Evolutionary conservation across 1,139 yeast species (phyloP).

Genomic region (Blastobotrys persicus): DNA sequence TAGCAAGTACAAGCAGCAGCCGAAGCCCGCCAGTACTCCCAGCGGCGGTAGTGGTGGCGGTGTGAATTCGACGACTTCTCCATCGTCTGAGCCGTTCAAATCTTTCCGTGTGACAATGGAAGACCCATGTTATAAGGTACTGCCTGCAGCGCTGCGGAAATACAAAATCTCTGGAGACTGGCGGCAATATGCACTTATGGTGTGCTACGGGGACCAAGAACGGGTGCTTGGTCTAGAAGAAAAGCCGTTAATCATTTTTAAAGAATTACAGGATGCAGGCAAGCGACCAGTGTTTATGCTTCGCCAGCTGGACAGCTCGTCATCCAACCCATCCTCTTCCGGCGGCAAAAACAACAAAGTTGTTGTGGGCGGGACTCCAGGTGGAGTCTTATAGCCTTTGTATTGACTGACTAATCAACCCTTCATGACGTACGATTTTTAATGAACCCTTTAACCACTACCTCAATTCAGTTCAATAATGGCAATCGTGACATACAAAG

Average conservation of each 20-base stretch:
- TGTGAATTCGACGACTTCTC: background rate
- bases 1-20: background rate
- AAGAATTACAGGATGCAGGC: slow-evolving; percentile 83
- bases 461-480: background rate
- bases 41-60: background rate
- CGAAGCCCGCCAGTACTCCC: background rate
- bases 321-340: slow-evolving; percentile 7
- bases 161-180: slow-evolving; percentile 83
- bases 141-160: slow-evolving; percentile 86
- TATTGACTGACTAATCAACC: background rate
- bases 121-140: slow-evolving; percentile 85
- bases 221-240: slow-evolving; percentile 80
- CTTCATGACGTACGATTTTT: background rate
- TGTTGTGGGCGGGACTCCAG: slow-evolving; percentile 37
- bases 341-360: slow-evolving; percentile 25
- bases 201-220: slow-evolving; percentile 89
- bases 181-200: slow-evolving; percentile 84
- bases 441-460: background rate
- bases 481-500: too few species aligned
- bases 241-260: slow-evolving; percentile 84
- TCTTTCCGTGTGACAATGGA: slow-evolving; percentile 86
- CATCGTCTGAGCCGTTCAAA: slow-evolving; percentile 64
- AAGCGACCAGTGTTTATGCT: slow-evolving; percentile 92
- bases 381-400: slow-evolving; percentile 33
- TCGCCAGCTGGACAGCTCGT: slow-evolving; percentile 63